These are phyloP conservation scores for Tetrahymena elliotti DNA, from an alignment of 73 alveolate genomes.

Conservation along the genomic window DNA sequence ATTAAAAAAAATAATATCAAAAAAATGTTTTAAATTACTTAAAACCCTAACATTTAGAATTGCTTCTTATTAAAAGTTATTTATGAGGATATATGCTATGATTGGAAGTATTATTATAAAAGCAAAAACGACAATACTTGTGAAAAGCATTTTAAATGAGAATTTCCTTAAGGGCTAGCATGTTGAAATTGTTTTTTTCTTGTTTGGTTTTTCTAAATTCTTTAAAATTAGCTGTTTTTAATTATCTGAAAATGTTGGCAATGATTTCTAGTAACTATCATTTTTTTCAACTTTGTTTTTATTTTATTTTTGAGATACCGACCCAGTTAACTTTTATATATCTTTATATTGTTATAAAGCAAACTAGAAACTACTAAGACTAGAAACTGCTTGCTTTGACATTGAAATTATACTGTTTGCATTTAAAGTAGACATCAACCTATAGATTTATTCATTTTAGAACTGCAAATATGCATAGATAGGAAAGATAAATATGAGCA, in stretches of 20 bases:
- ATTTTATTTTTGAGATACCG: neutral
- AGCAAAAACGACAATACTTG: neutral
- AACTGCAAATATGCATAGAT: neutral
- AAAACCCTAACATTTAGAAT: neutral
- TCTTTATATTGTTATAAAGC: neutral
- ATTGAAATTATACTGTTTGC: neutral
- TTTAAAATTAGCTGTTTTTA: neutral
- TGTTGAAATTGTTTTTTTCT: neutral
- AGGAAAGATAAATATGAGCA: neutral
- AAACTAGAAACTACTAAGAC: neutral
- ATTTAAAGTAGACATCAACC: neutral
- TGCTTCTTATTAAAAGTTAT: neutral
- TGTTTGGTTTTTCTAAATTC: neutral
- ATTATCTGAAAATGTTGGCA: neutral
- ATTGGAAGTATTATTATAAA: neutral
- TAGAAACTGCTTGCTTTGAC: neutral
- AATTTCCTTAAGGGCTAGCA: neutral
- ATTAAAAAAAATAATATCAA: neutral
- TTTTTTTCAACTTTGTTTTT: neutral
- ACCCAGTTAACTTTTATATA: neutral
- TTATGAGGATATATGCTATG: neutral
- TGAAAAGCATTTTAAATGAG: neutral
- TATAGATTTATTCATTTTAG: neutral
- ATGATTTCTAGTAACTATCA: neutral
- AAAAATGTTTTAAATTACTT: neutral